Base-by-base conservation (phyloP, 768 basidiomycete species). In the Lactarius indigo region DNA sequence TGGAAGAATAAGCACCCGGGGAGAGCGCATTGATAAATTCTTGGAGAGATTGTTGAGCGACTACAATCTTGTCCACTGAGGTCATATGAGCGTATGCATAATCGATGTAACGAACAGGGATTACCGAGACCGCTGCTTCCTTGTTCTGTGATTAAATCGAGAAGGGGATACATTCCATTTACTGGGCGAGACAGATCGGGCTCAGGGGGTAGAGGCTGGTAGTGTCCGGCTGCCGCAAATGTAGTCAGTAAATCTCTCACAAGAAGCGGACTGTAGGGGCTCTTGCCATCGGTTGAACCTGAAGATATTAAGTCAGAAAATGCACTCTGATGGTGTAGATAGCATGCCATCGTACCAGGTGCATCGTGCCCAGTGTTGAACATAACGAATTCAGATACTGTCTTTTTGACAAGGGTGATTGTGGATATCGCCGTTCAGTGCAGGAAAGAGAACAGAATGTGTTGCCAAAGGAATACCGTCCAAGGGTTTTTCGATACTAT, bases 1-100 rank as follows among this genome's bases (percentile, higher is more conserved):
- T 75, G 0, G 83, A 82, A 2, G 70, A 64, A 69, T 84, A 87
- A 4, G 87, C 80, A 1, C 83, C 80, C 0, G 85, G 84, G 42
- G 70, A 76, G 12, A 86, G 52, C 23, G 70, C 72, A 58, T 86
- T 83, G 69, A 84, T 79, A 56, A 87, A 80, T 7, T 75, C 66
- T 66, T 75, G 74, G 10, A 88, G 74, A 1, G 83, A 81, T 5
- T 79, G 75, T 72, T 85, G 83, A 5, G 78, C 77, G 33, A 88
- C 86, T 74, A 87, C 82, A 42, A 87, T 80, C 71, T 88, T 87
- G 68, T 86, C 84, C 41, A 85, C 86, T 85, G 63, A 13, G 15
- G 15, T 9, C 15, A 7, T 37, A 61, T 44, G 15, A 61, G 1
- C 26, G 2, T 1, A 39, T 18, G 47, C 4, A 10, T 26, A 54